These are phyloP conservation scores for Colletotrichum musicola DNA, from an alignment of 2,329 filamentous ascomycete species.

Conservation along the genomic window DNA sequence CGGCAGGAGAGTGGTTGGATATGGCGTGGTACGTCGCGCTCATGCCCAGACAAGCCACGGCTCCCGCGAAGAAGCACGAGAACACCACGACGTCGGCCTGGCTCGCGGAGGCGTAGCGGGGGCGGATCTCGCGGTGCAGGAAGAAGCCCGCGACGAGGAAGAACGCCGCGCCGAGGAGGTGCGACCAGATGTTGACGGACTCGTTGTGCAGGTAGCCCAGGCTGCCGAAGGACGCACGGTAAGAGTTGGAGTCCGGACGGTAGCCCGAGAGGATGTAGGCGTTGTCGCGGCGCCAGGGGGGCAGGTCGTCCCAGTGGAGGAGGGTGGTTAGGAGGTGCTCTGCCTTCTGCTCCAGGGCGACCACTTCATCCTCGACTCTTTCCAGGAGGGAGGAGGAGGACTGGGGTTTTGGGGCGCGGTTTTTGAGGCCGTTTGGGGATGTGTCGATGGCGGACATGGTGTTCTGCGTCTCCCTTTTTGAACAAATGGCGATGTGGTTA, in stretches of 20 bases:
- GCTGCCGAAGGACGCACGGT: constrained; percentile 58
- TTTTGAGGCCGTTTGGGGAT: constrained; percentile 11
- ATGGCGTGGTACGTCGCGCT: constrained; percentile 88
- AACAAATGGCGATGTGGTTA: too few species aligned
- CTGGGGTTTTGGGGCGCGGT: neutral
- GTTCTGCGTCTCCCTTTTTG: neutral
- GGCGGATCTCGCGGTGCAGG: constrained; percentile 69
- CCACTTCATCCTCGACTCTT: constrained; percentile 43
- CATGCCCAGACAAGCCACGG: constrained; percentile 80
- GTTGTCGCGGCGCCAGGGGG: constrained; percentile 71
- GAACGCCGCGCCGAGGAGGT: constrained; percentile 73
- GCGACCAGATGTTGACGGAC: constrained; percentile 73
- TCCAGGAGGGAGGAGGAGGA: constrained; percentile 39
- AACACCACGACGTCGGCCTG: constrained; percentile 78
- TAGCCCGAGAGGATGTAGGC: constrained; percentile 67
- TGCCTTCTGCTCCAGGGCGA: constrained; percentile 53
- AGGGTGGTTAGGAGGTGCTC: constrained; percentile 53
- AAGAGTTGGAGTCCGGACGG: constrained; percentile 63
- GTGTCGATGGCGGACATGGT: constrained; percentile 2
- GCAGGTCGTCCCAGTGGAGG: constrained; percentile 70
- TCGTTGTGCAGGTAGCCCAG: constrained; percentile 71
- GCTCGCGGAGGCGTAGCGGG: constrained; percentile 75
- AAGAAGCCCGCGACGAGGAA: constrained; percentile 65
- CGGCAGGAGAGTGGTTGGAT: constrained; percentile 82
- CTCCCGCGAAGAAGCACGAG: constrained; percentile 82